Evolutionary conservation across 129 eudicot species (phyloP).

Genomic region (Pittosporum tobira): DNA sequence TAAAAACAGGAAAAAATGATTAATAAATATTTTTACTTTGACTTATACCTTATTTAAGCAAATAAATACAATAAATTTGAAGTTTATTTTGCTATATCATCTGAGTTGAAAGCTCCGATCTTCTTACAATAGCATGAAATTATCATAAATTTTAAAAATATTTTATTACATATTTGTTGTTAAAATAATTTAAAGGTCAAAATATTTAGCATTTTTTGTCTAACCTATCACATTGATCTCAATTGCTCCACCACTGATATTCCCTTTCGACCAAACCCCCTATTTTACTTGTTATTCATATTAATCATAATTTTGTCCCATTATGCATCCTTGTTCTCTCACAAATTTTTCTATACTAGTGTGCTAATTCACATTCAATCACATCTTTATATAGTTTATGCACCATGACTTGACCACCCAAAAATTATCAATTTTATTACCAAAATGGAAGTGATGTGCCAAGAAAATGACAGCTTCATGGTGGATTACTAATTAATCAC

Average conservation of each 20-base stretch:
- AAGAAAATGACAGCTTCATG: not conserved
- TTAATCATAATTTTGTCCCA: not conserved
- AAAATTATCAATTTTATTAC: not conserved
- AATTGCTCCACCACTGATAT: conserved; percentile 11
- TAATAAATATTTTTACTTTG: too few species aligned
- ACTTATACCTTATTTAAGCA: too few species aligned
- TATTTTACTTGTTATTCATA: conserved; percentile 1
- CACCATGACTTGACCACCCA: not conserved
- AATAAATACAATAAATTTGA: too few species aligned
- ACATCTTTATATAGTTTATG: not conserved
- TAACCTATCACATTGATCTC: not conserved
- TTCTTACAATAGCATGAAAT: too few species aligned
- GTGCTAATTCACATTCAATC: conserved; percentile 2
- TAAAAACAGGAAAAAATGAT: too few species aligned
- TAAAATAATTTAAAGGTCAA: too few species aligned
- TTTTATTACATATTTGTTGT: too few species aligned
- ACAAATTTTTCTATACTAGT: not conserved
- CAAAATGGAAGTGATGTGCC: not conserved
- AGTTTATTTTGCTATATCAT: too few species aligned
- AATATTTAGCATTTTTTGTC: not conserved
- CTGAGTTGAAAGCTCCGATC: too few species aligned
- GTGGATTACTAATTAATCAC: not conserved
- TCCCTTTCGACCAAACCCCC: conserved; percentile 3
- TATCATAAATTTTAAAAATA: too few species aligned
- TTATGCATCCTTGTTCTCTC: too few species aligned